phyloP scores from a whole-genome alignment of 257 asterid species.

The Solanum rostratum region DNA sequence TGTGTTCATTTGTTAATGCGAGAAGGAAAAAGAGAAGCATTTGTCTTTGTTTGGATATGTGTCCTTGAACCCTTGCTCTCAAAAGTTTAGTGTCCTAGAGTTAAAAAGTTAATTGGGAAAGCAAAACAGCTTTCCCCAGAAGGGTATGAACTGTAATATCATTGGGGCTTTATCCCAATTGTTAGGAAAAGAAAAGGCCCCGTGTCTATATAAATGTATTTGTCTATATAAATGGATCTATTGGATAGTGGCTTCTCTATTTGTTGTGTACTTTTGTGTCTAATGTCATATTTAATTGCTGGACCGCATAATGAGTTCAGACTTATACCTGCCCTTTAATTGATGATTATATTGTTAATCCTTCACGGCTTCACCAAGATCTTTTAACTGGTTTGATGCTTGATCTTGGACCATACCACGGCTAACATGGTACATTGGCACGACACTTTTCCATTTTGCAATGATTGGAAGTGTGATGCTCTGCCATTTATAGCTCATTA shows the following conservation, averaged over 20 bases:
- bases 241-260: background rate
- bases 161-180: background rate
- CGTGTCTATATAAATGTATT: background rate
- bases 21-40: background rate
- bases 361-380: background rate
- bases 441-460: background rate
- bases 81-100: background rate
- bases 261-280: background rate
- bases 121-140: background rate
- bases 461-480: background rate
- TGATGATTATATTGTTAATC: background rate
- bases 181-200: background rate
- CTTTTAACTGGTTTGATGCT: background rate
- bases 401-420: background rate
- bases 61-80: background rate
- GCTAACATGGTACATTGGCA: background rate
- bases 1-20: background rate
- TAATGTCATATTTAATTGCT: background rate
- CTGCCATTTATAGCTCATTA: background rate
- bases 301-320: background rate
- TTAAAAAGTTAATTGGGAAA: background rate
- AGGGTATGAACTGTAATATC: background rate
- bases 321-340: background rate
- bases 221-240: background rate
- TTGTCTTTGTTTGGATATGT: background rate